Percentiles rank a stretch among this genome's conserved stretches.
Evolutionary conservation across 805 yeast genomes (phyloP).

Genomic region (Scheffersomyces stipitis): DNA sequence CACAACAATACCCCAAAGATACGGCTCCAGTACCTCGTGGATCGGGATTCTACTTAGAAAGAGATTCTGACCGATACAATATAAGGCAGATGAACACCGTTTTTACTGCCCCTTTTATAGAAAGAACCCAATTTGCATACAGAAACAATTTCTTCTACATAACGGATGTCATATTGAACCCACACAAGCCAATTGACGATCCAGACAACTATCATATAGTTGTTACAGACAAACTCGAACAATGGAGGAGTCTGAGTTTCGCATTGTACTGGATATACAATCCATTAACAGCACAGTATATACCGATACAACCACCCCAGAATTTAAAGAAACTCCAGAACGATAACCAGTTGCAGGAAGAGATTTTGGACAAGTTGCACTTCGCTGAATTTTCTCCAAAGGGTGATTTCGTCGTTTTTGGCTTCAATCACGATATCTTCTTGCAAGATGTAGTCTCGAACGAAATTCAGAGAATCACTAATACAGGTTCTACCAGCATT

Average conservation of each 20-base stretch:
- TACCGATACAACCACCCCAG: constrained; percentile 33
- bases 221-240: constrained; percentile 45
- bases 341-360: constrained; percentile 6
- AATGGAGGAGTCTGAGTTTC: constrained; percentile 44
- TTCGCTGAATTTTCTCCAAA: constrained; percentile 73
- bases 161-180: constrained; percentile 36
- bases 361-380: constrained; percentile 24
- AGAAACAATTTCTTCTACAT: constrained; percentile 37
- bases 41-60: constrained; percentile 30
- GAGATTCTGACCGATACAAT: constrained; percentile 11
- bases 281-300: constrained; percentile 23
- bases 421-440: constrained; percentile 68
- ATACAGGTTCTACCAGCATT: constrained; percentile 66
- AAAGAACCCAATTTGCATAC: constrained; percentile 36
- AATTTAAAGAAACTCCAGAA: constrained; percentile 6
- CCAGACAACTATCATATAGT: constrained; percentile 49
- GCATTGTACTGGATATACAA: constrained; percentile 39
- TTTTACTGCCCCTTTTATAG: constrained; percentile 29
- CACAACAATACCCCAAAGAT: constrained; percentile 32
- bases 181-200: constrained; percentile 44
- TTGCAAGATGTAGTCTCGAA: constrained; percentile 38
- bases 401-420: constrained; percentile 64
- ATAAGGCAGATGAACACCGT: constrained; percentile 27
- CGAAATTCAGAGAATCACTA: constrained; percentile 51
- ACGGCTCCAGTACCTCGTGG: no score